Base-by-base conservation (phyloP, 495 filamentous ascomycete genomes). In the Diplogelasinospora grovesii region DNA sequence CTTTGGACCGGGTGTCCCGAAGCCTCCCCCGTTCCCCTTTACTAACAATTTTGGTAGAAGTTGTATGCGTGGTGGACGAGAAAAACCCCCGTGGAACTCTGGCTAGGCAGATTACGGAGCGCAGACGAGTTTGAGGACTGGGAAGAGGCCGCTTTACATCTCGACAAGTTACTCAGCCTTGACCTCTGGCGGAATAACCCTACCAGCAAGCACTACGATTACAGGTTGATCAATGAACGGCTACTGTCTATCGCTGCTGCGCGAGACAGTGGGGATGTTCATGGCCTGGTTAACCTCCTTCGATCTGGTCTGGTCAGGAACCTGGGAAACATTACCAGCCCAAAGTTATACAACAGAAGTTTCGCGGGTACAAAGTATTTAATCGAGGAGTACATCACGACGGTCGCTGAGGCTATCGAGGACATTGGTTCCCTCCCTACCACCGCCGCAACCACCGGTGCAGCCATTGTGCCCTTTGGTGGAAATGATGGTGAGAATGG, bases 341-440 rank as follows among this genome's bases (percentile, higher is more conserved):
- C 85, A n/a, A 82, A 81, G 44, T 64, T 97, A 2, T 97, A 85
- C 64, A 89, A 88, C 45, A 73, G 82, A 36, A 81, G 85, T 9
- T 93, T 94, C 54, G 82, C 83, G 2, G 90, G 90, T 9, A 95
- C 89, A 3, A 97, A 97, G 59, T 73, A 82, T 16, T 60, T 93
- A 18, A 90, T 97, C 43, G 88, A 94, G 50, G 84, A 95, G 56
- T 97, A 97, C 46, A 82, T 95, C 46, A 81, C 83, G 0, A 79
- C 87, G 45, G 81, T 90, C 14, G 86, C 83, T 24, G 73, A 82
- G 24, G 86, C 85, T 2, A 77, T 95, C 25, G 75, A 83, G 41
- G 80, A 89, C 53, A 79, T 95, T 16, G 81, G 80, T 10, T 63
- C 67, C n/a, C 65, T 89, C 13, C 80, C 83, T n/a, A 81, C 81